A percentile compares a stretch with the other conserved stretches of the same genome.
Conservation (phyloP, 2,329 filamentous ascomycete genomes). For the Dactylellina parvicollis region DNA sequence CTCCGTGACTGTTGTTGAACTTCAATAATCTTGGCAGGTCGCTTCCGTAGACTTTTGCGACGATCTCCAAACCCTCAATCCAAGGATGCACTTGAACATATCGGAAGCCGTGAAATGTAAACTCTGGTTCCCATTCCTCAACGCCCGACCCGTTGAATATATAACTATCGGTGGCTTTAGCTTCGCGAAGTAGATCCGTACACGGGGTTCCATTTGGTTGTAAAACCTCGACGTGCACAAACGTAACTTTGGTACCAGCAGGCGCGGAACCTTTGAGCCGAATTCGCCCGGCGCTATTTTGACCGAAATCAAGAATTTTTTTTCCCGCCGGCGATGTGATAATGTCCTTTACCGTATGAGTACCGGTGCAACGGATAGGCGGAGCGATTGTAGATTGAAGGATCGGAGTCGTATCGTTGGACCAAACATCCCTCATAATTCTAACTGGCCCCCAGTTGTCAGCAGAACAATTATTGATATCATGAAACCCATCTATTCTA, state of each 20-base stretch:
- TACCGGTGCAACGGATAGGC: slow-evolving; percentile 20
- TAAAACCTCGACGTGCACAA: slow-evolving; percentile 36
- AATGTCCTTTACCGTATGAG: slow-evolving; percentile 8
- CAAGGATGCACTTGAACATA: slow-evolving; percentile 66
- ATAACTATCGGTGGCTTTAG: slow-evolving; percentile 41
- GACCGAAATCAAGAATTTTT: slow-evolving; percentile 43
- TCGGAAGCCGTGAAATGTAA: slow-evolving; percentile 68
- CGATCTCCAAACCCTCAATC: slow-evolving; percentile 58
- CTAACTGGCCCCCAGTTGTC: slow-evolving; percentile 31
- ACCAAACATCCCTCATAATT: slow-evolving; percentile 20
- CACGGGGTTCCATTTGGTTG: slow-evolving; percentile 32
- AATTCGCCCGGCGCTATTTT: slow-evolving; percentile 40
- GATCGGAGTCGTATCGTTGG: not conserved
- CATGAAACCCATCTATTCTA: slow-evolving; percentile 4
- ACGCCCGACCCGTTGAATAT: slow-evolving; percentile 40
- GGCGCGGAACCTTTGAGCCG: slow-evolving; percentile 28
- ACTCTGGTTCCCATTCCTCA: slow-evolving; percentile 63
- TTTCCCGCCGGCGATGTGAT: slow-evolving; percentile 23
- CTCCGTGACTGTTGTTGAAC: slow-evolving; percentile 66
- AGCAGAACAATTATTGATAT: not conserved
- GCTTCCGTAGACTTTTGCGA: slow-evolving; percentile 65
- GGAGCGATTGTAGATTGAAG: slow-evolving; percentile 27
- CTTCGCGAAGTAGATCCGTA: slow-evolving; percentile 33
- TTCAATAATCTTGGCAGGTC: slow-evolving; percentile 66
- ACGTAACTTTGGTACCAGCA: slow-evolving; percentile 20